Percentiles rank a stretch among this genome's conserved stretches.
These are phyloP conservation scores for Plasmopara halstedii DNA, from an alignment of 352 stramenopile genomes.

Conservation along the genomic window DNA sequence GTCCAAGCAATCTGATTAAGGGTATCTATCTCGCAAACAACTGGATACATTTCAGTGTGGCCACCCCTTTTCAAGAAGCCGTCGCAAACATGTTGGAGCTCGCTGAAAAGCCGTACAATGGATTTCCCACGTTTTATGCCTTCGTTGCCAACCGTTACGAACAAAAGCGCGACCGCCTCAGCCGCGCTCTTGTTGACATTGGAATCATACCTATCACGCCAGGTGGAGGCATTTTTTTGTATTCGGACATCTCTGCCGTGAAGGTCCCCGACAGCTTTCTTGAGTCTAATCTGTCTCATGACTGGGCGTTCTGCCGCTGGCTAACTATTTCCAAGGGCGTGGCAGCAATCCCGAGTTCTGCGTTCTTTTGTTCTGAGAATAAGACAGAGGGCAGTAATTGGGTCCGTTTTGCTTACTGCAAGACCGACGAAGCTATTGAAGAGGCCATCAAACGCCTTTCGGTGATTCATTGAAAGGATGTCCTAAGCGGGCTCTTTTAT, in stretches of 20 bases:
- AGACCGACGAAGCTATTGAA: slow-evolving; percentile 89
- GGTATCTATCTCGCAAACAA: slow-evolving; percentile 77
- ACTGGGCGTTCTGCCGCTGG: slow-evolving; percentile 91
- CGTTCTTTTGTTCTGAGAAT: slow-evolving; percentile 88
- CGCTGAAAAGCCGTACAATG: slow-evolving; percentile 61
- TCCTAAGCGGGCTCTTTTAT: neutral
- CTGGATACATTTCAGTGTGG: slow-evolving; percentile 83
- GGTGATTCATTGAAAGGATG: slow-evolving; percentile 11
- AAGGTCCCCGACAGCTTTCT: slow-evolving; percentile 47
- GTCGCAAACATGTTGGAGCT: slow-evolving; percentile 72
- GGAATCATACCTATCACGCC: slow-evolving; percentile 59
- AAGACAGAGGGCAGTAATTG: slow-evolving; percentile 60
- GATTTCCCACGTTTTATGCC: slow-evolving; percentile 69
- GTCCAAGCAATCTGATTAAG: slow-evolving; percentile 62
- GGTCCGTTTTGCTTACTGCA: slow-evolving; percentile 95
- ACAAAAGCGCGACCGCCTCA: slow-evolving; percentile 63
- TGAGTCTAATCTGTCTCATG: slow-evolving; percentile 45
- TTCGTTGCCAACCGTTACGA: slow-evolving; percentile 71
- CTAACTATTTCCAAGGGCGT: slow-evolving; percentile 88
- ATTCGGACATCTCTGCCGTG: slow-evolving; percentile 69
- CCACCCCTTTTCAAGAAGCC: slow-evolving; percentile 81
- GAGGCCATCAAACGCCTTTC: slow-evolving; percentile 74
- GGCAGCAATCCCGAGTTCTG: slow-evolving; percentile 87
- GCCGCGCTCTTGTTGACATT: slow-evolving; percentile 37
- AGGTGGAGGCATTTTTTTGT: slow-evolving; percentile 71